Evolutionary conservation across 2,329 filamentous ascomycete species (phyloP).

Genomic region (Aureobasidium sp.): DNA sequence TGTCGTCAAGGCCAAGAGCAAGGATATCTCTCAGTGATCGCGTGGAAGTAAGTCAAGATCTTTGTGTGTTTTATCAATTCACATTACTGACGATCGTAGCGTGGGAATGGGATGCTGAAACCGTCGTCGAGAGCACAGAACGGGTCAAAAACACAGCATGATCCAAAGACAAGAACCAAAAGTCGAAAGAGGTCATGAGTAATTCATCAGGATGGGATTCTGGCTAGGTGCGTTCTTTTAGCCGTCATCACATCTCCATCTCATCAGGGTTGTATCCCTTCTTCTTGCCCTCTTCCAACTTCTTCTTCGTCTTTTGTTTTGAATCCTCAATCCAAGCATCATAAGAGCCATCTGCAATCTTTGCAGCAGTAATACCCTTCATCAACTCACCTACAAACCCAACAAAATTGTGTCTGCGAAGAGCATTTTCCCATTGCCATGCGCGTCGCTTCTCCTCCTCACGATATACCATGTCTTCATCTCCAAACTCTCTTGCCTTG

Average conservation of each 20-base stretch:
- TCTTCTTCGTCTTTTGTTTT: conserved; percentile 49
- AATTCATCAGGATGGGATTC: not conserved
- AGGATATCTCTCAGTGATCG: not conserved
- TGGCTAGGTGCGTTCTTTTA: not conserved
- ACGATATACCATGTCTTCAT: conserved; percentile 66
- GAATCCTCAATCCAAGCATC: conserved; percentile 66
- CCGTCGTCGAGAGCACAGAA: not conserved
- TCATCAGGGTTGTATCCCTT: conserved; percentile 33
- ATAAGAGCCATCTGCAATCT: conserved; percentile 63
- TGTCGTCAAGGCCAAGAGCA: not conserved
- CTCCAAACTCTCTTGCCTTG: conserved; percentile 72
- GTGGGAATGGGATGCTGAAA: not conserved
- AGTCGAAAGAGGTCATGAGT: not conserved
- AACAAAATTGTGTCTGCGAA: conserved; percentile 91
- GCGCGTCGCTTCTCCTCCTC: conserved; percentile 78
- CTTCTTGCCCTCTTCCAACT: conserved; percentile 40
- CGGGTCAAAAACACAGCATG: not conserved
- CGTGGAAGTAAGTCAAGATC: not conserved
- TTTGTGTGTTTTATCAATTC: not conserved
- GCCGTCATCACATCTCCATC: conserved; percentile 29
- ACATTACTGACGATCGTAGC: not conserved
- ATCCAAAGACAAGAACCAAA: not conserved
- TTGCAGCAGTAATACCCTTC: conserved; percentile 72
- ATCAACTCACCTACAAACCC: conserved; percentile 87
- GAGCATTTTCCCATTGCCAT: conserved; percentile 93